Evolutionary conservation across 129 eudicot genomes (phyloP), one percentile per base, ranked within the genome.

Genomic region (Apium graveolens): DNA sequence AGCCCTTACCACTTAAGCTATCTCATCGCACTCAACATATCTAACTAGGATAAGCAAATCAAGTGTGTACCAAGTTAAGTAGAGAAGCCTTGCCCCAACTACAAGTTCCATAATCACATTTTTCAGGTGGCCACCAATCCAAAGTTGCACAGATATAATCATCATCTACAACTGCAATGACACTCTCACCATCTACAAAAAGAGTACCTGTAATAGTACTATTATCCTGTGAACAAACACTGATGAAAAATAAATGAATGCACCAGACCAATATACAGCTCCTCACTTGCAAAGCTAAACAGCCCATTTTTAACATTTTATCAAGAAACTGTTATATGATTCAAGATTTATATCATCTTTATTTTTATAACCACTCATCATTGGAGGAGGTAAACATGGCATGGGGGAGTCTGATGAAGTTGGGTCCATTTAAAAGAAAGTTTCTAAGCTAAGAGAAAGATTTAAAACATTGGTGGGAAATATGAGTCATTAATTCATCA

Each of bases 91-190:
- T 85, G 75, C 81, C 97, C 99, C 99, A 95, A 68, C 87, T 82
- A 72, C 99, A 95, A 69, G 96, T 92, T 17, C 96, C 97, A 89
- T 90, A 92, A 76, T 95, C 97, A 87, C 99, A 95, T 83, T 95
- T 95, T 81, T 92, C 96, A 81, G 97, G 96, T 49, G 99, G 99
- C 99, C 99, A 95, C 99, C 99, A 95, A 79, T 96, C 99, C 85
- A 96, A 48, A 5, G 99, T 96, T 11, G 97, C 95, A 85, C 99
- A 96, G 18, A 96, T 82, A 76, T 85, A 96, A 81, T 96, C 84
- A 32, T 75, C 83, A 72, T 90, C 89, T 45, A 92, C 86, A 11
- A 82, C 73, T 68, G 79, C 93, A 29, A 4, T 84, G 72, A 44
- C 84, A 51, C 21, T 75, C 57, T 39, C 68, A 20, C 44, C 84